Base-by-base conservation (phyloP, 306 rosid species). In the Vigna nakashimae region DNA sequence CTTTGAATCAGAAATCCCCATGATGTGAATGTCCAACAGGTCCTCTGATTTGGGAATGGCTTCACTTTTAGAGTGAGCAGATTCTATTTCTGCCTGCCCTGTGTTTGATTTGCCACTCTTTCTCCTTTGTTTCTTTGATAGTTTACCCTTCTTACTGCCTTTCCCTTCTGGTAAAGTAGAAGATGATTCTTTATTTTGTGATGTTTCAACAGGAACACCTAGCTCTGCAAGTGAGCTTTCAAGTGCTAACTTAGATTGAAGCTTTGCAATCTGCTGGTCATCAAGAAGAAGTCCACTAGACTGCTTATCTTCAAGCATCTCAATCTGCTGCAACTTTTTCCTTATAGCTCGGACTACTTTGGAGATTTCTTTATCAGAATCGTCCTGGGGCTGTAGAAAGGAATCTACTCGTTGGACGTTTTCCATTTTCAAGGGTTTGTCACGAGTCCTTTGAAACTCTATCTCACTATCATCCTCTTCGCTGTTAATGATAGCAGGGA, bases 261-360 rank as follows among this genome's bases (percentile, higher is more conserved):
- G 97, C 91, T 94, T 94, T 56, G 93, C 83, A 71, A 92, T 82
- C 90, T 94, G 98, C 80, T 94, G 98, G 77, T 86, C 93, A 80
- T 94, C 98, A 2, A 94, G 98, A 84, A 82, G 78, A 87, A 82
- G 76, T 69, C 97, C 98, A 50, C 56, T 79, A 20, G 89, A 85
- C 84, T 87, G 97, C 87, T 94, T 94, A 28, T 75, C 90, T 87
- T 94, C 95, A 30, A 94, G 98, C 96, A 94, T 90, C 83, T 90
- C 97, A 87, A 90, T 92, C 86, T 92, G 98, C 91, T 94, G 98
- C 87, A 94, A 81, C 92, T 94, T 94, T 77, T 94, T 94, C 82
- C 93, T 57, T 78, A 94, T 79, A 55, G 95, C 93, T 76, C 97
- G 90, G 53, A 94, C 84, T 60, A 84, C 79, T 80, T 88, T 94